phyloP scores from a whole-genome alignment of 1,284 basidiomycete species.

The Austroboletus niveus region DNA sequence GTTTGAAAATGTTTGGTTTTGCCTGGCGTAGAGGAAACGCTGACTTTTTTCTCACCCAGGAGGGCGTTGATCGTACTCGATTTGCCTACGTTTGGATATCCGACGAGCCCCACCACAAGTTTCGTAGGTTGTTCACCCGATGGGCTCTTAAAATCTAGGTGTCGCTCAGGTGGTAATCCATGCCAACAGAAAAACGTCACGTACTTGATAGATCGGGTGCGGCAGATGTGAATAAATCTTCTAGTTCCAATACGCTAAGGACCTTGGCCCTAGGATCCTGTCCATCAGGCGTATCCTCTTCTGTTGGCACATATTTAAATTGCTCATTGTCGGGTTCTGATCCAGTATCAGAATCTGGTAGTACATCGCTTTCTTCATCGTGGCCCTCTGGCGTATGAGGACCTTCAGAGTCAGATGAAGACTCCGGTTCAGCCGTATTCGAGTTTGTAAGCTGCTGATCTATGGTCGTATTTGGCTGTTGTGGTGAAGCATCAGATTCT shows the following conservation, averaged over 20 bases:
- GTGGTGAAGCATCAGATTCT: conserved; percentile 11
- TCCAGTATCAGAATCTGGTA: conserved; percentile 28
- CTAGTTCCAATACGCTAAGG: conserved; percentile 86
- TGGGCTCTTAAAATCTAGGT: conserved; percentile 62
- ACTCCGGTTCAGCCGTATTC: conserved; percentile 14
- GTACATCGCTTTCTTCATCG: conserved; percentile 28
- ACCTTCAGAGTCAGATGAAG: conserved; percentile 27
- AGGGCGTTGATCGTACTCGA: conserved; percentile 97
- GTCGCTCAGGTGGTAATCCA: neutral
- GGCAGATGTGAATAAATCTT: conserved; percentile 76
- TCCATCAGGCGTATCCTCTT: conserved; percentile 51
- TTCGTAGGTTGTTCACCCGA: conserved; percentile 64
- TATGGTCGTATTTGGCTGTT: neutral
- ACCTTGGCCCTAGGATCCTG: conserved; percentile 77
- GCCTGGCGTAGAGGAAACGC: conserved; percentile 95
- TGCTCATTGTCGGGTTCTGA: conserved; percentile 36
- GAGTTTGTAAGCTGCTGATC: neutral
- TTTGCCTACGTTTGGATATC: conserved; percentile 99
- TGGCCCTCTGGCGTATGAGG: conserved; percentile 24
- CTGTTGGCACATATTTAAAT: conserved; percentile 45
- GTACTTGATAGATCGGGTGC: conserved; percentile 78
- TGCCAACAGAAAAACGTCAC: conserved; percentile 17
- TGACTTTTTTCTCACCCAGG: conserved; percentile 95
- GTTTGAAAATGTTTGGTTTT: conserved; percentile 99
- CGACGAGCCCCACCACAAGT: conserved; percentile 90